Evolutionary conservation across 2,329 filamentous ascomycete genomes (phyloP).

Genomic region (Neonectria sp.): DNA sequence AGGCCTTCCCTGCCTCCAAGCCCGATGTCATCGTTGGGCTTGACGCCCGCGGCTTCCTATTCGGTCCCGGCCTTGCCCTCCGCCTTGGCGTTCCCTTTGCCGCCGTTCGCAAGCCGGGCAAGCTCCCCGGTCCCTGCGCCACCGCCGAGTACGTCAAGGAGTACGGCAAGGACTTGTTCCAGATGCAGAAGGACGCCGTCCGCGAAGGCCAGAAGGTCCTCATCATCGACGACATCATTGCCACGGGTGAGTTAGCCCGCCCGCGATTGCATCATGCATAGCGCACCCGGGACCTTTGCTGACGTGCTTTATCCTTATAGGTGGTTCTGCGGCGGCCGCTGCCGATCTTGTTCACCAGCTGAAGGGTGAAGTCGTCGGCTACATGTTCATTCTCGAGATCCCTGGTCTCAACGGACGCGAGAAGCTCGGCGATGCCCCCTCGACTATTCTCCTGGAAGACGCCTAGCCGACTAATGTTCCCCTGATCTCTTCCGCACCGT

Average conservation of each 20-base stretch:
- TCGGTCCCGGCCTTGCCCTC: conserved; percentile 91
- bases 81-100: conserved; percentile 89
- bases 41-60: conserved; percentile 95
- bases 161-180: conserved; percentile 95
- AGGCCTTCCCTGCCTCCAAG: conserved; percentile 72
- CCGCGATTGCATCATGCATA: conserved; percentile 25
- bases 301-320: conserved; percentile 61
- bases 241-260: conserved; percentile 79
- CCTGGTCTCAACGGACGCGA: conserved; percentile 92
- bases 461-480: conserved; percentile 34
- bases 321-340: conserved; percentile 91
- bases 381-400: conserved; percentile 96
- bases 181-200: conserved; percentile 92
- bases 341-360: conserved; percentile 89
- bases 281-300: conserved; percentile 27
- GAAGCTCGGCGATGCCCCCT: conserved; percentile 84
- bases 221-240: conserved; percentile 98
- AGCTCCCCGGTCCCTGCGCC: conserved; percentile 90
- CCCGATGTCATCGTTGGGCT: conserved; percentile 95
- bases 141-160: conserved; percentile 94
- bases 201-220: conserved; percentile 90
- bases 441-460: conserved; percentile 83
- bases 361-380: conserved; percentile 88
- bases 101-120: conserved; percentile 94
- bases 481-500: conserved; percentile 32